phyloP scores from a whole-genome alignment of 805 yeast genomes.

The Clavispora asparagi region DNA sequence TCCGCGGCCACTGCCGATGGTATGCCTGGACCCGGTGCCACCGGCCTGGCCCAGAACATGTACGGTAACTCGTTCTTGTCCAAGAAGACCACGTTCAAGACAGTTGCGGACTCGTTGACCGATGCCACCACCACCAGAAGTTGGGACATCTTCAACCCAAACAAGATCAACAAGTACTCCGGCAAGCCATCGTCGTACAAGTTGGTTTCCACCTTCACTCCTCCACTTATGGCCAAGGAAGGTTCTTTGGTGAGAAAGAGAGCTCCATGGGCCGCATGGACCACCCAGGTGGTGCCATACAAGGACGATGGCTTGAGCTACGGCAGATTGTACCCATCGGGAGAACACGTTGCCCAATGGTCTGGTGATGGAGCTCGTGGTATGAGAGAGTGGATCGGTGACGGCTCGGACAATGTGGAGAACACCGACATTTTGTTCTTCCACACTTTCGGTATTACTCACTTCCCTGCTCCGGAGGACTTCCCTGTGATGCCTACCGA shows the following conservation, averaged over 20 bases:
- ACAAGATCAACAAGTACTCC: constrained; percentile 58
- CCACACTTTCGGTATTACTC: constrained; percentile 83
- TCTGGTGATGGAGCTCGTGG: constrained; percentile 64
- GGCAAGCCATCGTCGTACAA: constrained; percentile 74
- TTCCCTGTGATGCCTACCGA: constrained; percentile 89
- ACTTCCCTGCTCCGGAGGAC: constrained; percentile 86
- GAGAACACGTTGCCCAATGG: constrained; percentile 72
- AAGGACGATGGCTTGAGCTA: constrained; percentile 45
- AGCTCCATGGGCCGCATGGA: constrained; percentile 74
- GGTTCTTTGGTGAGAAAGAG: constrained; percentile 74
- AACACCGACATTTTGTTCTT: constrained; percentile 69
- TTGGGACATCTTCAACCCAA: constrained; percentile 77
- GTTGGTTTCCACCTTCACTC: constrained; percentile 69
- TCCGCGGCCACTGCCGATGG: constrained; percentile 70
- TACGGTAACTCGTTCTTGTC: constrained; percentile 76
- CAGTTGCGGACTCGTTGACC: constrained; percentile 61
- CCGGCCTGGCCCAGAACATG: constrained; percentile 65
- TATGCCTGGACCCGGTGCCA: constrained; percentile 48
- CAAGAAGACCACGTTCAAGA: constrained; percentile 60
- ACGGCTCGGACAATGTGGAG: constrained; percentile 52
- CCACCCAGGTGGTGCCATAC: constrained; percentile 67
- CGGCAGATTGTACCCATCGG: constrained; percentile 74
- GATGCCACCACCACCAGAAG: constrained; percentile 63
- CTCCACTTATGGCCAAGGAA: constrained; percentile 67
- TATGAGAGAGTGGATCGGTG: constrained; percentile 65